phyloP scores from a whole-genome alignment of 1,284 basidiomycete genomes.

The Ganoderma multipileum region DNA sequence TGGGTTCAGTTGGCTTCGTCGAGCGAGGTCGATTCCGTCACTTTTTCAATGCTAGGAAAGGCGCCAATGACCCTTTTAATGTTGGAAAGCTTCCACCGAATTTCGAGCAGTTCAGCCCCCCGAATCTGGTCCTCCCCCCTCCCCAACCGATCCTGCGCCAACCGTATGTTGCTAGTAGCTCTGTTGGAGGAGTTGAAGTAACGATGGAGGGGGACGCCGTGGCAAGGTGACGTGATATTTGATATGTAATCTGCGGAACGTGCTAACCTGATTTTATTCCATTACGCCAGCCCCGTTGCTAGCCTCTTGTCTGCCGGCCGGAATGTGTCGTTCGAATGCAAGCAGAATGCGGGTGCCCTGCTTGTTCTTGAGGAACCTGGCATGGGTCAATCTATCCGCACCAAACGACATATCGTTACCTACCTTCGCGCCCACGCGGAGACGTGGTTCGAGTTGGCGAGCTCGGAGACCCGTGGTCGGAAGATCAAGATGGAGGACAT shows the following conservation, averaged over 20 bases:
- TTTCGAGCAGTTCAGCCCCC: neutral
- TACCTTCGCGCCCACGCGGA: slow-evolving; percentile 14
- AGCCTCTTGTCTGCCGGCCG: slow-evolving; percentile 2
- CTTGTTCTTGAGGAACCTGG: slow-evolving; percentile 3
- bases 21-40: slow-evolving; percentile 16
- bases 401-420: slow-evolving; percentile 9
- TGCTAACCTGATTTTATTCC: neutral
- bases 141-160: neutral
- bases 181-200: neutral
- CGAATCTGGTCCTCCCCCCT: neutral
- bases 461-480: neutral
- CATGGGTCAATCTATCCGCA: slow-evolving; percentile 1
- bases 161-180: neutral
- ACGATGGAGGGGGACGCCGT: neutral
- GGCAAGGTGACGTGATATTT: neutral
- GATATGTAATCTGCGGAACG: neutral
- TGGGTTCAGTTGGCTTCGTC: slow-evolving; percentile 26
- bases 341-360: slow-evolving; percentile 9
- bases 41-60: slow-evolving; percentile 20
- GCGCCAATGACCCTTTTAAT: neutral
- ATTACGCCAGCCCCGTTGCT: too few relatives aligned
- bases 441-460: slow-evolving; percentile 12
- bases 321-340: slow-evolving; percentile 9
- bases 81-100: neutral
- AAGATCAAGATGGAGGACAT: neutral